Evolutionary conservation across 768 basidiomycete species (phyloP), one percentile per base, ranked within the genome.

Genomic region (Rhodosporidiobolus odoratus): DNA sequence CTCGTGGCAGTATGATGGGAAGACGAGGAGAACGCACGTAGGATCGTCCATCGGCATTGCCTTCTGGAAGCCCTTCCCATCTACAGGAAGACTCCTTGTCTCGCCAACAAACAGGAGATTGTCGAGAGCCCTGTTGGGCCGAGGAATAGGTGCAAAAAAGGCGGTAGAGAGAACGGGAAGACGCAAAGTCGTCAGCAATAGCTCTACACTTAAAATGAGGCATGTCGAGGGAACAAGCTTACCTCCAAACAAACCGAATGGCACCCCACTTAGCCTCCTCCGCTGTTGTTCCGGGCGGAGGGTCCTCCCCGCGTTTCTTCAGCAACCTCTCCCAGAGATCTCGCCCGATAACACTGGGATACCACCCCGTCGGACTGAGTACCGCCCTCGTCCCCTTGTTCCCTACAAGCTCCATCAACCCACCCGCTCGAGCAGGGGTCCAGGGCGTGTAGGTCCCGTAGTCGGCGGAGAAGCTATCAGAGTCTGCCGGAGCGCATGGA

Each of bases 61-160:
- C 48, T 41, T 65, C 2, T 8, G 19, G 45, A 74, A 61, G 12
- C 47, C 56, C 40, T 65, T 68, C 21, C 65, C 66, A 1, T 25
- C 7, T 21, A 61, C 41, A 6, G 67, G 48, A 0, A 70, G 32
- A 3, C 25, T 40, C 9, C 53, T 41, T 2, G 32, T 67, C 48
- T 70, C 62, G 19, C 73, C 73, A 19, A 19, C 45, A 48, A 74
- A 74, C 10, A 74, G 59, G 23, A 50, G 13, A 27, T 65, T 57
- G 48, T 70, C 65, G 47, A 74, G 19, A 6, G 54, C 32, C 2
- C 73, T 70, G 53, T 50, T 13, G 21, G 10, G n/a, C 9, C 7
- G 23, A 4, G 1, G n/a, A 9, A 1, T 23, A 19, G 3, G 32
- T 45, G n/a, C 23, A 62, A 45, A 16, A 8, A 48, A 3, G 12